Conservation (phyloP, 257 asterid genomes). For the Osmanthus fragrans region DNA sequence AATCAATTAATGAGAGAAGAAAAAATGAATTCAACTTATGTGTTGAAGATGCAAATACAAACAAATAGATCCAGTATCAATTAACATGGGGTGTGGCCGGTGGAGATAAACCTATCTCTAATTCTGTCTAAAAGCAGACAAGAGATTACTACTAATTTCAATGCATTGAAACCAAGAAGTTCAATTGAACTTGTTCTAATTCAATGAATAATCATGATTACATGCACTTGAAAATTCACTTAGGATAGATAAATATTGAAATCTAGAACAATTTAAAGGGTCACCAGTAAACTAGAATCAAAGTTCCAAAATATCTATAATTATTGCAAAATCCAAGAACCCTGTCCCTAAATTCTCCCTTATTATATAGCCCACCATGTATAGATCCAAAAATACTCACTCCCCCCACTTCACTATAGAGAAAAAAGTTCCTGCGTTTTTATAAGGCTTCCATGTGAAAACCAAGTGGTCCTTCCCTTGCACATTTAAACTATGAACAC, state of each 20-base stretch:
- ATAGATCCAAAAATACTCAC: slow-evolving; percentile 50
- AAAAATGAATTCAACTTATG: neutral
- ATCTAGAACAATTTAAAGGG: slow-evolving; percentile 24
- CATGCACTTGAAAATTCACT: slow-evolving; percentile 25
- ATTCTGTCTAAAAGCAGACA: slow-evolving; percentile 24
- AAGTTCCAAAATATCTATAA: slow-evolving; percentile 13
- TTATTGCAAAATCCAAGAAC: slow-evolving; percentile 47
- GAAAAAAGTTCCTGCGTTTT: slow-evolving; percentile 18
- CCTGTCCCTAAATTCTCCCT: slow-evolving; percentile 46
- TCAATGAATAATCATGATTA: slow-evolving; percentile 34
- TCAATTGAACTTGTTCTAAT: slow-evolving; percentile 5
- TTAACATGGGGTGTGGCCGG: neutral
- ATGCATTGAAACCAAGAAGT: slow-evolving; percentile 8
- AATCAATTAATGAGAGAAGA: too few relatives aligned
- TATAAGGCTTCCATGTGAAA: slow-evolving; percentile 28
- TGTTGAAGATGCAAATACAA: neutral
- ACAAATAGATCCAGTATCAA: neutral
- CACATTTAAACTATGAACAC: slow-evolving; percentile 22
- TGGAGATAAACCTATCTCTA: slow-evolving; percentile 40
- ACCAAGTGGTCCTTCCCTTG: slow-evolving; percentile 16
- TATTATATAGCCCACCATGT: slow-evolving; percentile 31
- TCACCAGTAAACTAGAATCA: slow-evolving; percentile 21
- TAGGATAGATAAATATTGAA: slow-evolving; percentile 33
- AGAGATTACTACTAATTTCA: slow-evolving; percentile 18
- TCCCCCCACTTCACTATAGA: neutral